phyloP scores from a whole-genome alignment of 352 stramenopile genomes.

The Pelagophyceae sp. region DNA sequence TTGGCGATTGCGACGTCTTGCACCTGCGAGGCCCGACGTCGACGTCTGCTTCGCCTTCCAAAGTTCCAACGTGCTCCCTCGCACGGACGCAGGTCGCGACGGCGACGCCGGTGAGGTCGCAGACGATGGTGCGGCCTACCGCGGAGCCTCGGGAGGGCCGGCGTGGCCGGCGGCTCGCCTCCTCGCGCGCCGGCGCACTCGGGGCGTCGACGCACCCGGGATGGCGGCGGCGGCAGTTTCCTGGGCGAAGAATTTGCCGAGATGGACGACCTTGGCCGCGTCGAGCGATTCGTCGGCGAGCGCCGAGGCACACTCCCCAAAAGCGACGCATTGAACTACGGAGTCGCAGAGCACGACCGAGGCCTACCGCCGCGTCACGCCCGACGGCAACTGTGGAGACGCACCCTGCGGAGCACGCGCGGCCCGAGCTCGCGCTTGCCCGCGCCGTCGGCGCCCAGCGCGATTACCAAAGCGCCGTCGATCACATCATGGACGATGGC shows the following conservation, averaged over 20 bases:
- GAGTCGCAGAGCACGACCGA: neutral
- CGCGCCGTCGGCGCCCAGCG: neutral
- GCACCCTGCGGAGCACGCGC: neutral
- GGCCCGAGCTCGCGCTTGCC: conserved; percentile 7
- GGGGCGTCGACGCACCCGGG: no score
- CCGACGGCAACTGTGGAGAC: no score
- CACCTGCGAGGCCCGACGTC: no score
- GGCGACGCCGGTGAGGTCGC: conserved; percentile 9
- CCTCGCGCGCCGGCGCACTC: no score
- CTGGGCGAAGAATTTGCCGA: no score
- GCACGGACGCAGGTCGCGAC: no score
- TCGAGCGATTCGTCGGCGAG: neutral
- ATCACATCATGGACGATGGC: neutral
- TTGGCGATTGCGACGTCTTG: conserved; percentile 4
- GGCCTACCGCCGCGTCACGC: no score
- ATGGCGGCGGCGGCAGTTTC: no score
- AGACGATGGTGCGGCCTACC: neutral
- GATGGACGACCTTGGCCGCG: no score
- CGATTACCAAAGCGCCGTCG: neutral
- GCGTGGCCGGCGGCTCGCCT: no score
- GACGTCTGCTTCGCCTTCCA: no score
- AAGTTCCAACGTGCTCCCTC: no score
- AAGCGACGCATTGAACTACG: neutral
- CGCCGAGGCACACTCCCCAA: neutral
- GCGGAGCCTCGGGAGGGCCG: neutral